Percentiles rank a stretch among this genome's conserved stretches.
Evolutionary conservation across 2,329 filamentous ascomycete genomes (phyloP).

Genomic region (Talaromyces sp.): DNA sequence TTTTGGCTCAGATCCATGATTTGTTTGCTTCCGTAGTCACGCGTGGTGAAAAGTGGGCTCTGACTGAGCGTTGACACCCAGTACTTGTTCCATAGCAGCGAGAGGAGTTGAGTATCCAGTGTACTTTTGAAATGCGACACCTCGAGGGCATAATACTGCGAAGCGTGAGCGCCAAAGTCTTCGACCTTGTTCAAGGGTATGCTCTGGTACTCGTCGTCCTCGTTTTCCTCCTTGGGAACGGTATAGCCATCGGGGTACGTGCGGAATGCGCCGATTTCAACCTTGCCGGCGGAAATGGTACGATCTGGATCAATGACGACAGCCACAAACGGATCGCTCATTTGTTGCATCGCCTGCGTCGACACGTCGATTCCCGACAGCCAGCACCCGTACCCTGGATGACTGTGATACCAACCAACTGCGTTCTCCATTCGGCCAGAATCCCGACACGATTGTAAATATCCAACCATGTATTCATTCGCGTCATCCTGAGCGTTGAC

Average conservation of each 20-base stretch:
- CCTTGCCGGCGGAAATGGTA: constrained; percentile 88
- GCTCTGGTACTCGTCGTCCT: constrained; percentile 40
- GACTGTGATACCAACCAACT: constrained; percentile 96
- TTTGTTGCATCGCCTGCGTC: constrained; percentile 84
- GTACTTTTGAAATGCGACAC: constrained; percentile 93
- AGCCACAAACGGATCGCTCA: constrained; percentile 85
- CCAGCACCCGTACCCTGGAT: constrained; percentile 98
- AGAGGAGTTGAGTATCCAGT: constrained; percentile 78
- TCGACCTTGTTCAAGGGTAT: constrained; percentile 91
- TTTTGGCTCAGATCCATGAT: constrained; percentile 83
- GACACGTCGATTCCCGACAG: constrained; percentile 90
- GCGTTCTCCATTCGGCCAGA: constrained; percentile 80
- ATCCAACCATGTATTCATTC: constrained; percentile 94
- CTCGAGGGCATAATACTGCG: constrained; percentile 83
- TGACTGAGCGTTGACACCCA: constrained; percentile 89
- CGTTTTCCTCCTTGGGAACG: constrained; percentile 42
- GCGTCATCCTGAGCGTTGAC: constrained; percentile 95
- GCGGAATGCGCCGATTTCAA: constrained; percentile 94
- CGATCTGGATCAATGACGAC: constrained; percentile 95
- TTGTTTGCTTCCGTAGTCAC: constrained; percentile 88
- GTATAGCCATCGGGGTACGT: constrained; percentile 77
- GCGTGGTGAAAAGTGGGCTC: constrained; percentile 82
- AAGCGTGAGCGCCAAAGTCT: constrained; percentile 90
- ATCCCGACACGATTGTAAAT: constrained; percentile 68
- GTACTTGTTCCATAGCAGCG: constrained; percentile 97